Evolutionary conservation across 148 eudicot species (phyloP).

Genomic region (Rhododendron simsii): DNA sequence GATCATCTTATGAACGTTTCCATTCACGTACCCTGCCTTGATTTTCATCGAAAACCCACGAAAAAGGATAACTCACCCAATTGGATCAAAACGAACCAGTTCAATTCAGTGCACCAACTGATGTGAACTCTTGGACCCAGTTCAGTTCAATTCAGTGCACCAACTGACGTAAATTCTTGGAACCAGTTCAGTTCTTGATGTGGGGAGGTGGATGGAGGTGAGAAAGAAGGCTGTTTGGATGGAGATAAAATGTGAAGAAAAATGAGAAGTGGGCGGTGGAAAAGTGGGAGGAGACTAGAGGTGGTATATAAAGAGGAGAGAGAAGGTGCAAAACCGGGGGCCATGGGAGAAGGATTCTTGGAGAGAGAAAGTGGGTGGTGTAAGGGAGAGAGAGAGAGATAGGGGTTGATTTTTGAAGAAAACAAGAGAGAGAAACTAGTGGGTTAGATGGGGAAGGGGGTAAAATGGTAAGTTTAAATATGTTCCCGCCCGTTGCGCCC

Average conservation of each 20-base stretch:
- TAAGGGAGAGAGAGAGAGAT: background rate
- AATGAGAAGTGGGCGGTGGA: background rate
- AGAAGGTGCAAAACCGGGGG: constrained; percentile 32
- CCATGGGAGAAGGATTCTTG: constrained; percentile 21
- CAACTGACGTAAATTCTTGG: background rate
- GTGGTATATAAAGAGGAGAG: constrained; percentile 11
- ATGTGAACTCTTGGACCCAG: background rate
- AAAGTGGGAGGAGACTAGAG: background rate
- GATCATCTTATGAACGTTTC: constrained; percentile 23
- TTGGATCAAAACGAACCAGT: background rate
- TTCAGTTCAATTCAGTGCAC: background rate
- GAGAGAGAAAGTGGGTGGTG: background rate
- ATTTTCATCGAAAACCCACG: constrained; percentile 18
- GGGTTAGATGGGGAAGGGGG: background rate
- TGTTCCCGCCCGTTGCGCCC: background rate
- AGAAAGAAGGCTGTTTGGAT: background rate
- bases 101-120: background rate
- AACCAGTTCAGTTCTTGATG: background rate
- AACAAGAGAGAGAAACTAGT: background rate
- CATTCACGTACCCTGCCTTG: constrained; percentile 25
- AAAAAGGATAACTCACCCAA: background rate
- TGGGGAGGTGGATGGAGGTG: constrained; percentile 4
- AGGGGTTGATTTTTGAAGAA: background rate
- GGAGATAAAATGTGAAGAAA: background rate
- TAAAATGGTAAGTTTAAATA: background rate